Conservation (phyloP, 1,284 basidiomycete genomes). For the Apiotrichum siamense region DNA sequence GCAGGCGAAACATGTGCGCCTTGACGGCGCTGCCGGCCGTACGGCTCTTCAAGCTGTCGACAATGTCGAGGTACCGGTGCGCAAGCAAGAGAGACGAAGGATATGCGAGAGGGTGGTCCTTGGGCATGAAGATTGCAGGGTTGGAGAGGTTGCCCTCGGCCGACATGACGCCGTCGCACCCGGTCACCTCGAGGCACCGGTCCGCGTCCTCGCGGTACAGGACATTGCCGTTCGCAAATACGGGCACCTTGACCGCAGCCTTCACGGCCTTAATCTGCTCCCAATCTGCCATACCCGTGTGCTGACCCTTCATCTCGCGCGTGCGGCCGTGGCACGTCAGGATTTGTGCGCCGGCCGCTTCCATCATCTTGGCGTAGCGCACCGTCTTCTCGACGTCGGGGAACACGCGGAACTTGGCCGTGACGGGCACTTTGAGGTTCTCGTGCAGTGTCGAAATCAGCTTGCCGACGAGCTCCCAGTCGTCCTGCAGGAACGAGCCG, state of each 20-base stretch:
- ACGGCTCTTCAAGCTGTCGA: slow-evolving; percentile 62
- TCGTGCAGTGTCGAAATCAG: slow-evolving; percentile 77
- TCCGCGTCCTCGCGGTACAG: slow-evolving; percentile 73
- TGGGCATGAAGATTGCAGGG: slow-evolving; percentile 64
- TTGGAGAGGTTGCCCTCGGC: slow-evolving; percentile 96
- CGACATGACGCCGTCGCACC: slow-evolving; percentile 87
- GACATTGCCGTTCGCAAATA: slow-evolving; percentile 97
- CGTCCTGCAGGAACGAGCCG: slow-evolving; percentile 87
- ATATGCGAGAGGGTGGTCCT: slow-evolving; percentile 52
- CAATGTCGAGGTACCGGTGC: slow-evolving; percentile 79
- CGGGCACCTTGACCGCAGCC: slow-evolving; percentile 78
- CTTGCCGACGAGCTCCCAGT: slow-evolving; percentile 78
- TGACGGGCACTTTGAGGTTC: slow-evolving; percentile 82
- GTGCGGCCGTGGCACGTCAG: slow-evolving; percentile 88
- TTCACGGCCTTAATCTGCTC: slow-evolving; percentile 77
- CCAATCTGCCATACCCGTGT: slow-evolving; percentile 74
- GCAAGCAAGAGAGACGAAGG: slow-evolving; percentile 64
- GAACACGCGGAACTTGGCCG: slow-evolving; percentile 93
- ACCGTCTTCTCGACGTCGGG: slow-evolving; percentile 79
- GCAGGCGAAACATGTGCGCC: slow-evolving; percentile 86
- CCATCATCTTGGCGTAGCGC: slow-evolving; percentile 89
- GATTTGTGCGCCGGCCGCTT: slow-evolving; percentile 90
- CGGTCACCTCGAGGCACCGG: slow-evolving; percentile 70
- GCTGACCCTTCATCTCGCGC: slow-evolving; percentile 83
- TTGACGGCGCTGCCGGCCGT: slow-evolving; percentile 75